Evolutionary conservation across 2,329 filamentous ascomycete species (phyloP).

Genomic region (Claviceps purpurea): DNA sequence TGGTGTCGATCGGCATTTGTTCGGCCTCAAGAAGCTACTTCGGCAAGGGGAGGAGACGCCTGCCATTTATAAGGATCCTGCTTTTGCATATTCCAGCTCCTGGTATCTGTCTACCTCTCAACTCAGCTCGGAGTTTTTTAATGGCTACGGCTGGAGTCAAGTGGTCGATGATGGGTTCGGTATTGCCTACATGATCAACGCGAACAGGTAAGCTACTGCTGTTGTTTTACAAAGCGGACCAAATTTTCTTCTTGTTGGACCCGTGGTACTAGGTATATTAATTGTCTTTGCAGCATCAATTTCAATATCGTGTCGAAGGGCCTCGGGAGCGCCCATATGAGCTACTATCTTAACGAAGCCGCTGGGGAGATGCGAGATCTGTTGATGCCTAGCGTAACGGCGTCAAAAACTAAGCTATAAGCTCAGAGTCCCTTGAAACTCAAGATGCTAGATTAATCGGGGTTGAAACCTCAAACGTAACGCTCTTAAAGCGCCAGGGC

Average conservation of each 20-base stretch:
- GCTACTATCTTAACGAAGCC: constrained; percentile 88
- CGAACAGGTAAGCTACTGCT: constrained; percentile 57
- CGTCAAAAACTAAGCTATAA: constrained; percentile 68
- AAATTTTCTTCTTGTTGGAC: not conserved
- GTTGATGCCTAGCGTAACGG: constrained; percentile 64
- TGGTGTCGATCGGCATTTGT: constrained; percentile 92
- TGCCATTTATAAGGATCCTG: constrained; percentile 73
- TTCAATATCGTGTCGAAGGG: constrained; percentile 97
- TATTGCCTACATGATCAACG: constrained; percentile 99
- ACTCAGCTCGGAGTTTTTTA: constrained; percentile 93
- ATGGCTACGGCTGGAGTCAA: constrained; percentile 97
- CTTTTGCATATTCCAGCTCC: constrained; percentile 67
- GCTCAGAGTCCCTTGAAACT: not conserved
- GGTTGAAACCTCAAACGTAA: not conserved
- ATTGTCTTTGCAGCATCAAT: constrained; percentile 54
- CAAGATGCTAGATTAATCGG: not conserved
- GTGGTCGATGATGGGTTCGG: constrained; percentile 93
- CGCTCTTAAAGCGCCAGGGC: not conserved
- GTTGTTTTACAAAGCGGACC: no score
- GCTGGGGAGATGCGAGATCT: constrained; percentile 81
- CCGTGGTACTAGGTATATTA: constrained; percentile 1
- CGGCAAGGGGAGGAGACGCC: constrained; percentile 70
- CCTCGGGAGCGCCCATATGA: constrained; percentile 83
- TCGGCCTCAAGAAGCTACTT: constrained; percentile 86
- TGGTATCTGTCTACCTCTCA: constrained; percentile 89